phyloP scores from a whole-genome alignment of 371 early-diverging fungal species.

The Massospora cicadina region DNA sequence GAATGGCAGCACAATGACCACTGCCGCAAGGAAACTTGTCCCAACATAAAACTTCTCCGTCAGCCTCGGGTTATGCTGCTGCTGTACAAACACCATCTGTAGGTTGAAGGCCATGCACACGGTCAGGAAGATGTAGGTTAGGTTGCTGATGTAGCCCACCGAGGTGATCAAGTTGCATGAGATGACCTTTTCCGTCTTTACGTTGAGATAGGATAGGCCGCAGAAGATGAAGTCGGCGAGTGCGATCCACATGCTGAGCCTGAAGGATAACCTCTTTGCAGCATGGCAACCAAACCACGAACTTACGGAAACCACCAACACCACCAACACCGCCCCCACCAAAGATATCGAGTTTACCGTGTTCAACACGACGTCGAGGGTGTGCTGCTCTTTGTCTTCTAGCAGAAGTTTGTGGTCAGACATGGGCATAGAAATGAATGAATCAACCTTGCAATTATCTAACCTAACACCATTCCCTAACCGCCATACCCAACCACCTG shows the following conservation, averaged over 20 bases:
- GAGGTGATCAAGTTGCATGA: slow-evolving; percentile 6
- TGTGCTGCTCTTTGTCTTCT: slow-evolving; percentile 2
- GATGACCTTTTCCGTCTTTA: neutral
- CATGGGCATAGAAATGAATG: neutral
- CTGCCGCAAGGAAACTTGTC: slow-evolving; percentile 6
- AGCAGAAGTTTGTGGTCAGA: neutral
- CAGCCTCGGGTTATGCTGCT: slow-evolving; percentile 11
- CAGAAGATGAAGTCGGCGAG: slow-evolving; percentile 9
- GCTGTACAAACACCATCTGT: slow-evolving; percentile 11
- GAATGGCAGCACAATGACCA: slow-evolving; percentile 10
- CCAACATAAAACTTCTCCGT: slow-evolving; percentile 11
- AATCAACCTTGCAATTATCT: neutral
- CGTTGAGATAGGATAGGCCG: slow-evolving; percentile 2
- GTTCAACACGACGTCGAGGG: slow-evolving; percentile 2
- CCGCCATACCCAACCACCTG: neutral
- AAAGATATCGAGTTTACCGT: slow-evolving; percentile 7
- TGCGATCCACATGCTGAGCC: slow-evolving; percentile 9
- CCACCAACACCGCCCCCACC: slow-evolving; percentile 9
- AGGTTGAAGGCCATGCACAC: slow-evolving; percentile 10
- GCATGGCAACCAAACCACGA: slow-evolving; percentile 3
- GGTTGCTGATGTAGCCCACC: slow-evolving; percentile 8
- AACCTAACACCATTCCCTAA: neutral
- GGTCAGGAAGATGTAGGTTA: slow-evolving; percentile 10
- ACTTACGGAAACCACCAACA: neutral
- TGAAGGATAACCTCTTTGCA: slow-evolving; percentile 8